Evolutionary conservation across 345 rosid genomes (phyloP).

Genomic region (Citropsis articulata): DNA sequence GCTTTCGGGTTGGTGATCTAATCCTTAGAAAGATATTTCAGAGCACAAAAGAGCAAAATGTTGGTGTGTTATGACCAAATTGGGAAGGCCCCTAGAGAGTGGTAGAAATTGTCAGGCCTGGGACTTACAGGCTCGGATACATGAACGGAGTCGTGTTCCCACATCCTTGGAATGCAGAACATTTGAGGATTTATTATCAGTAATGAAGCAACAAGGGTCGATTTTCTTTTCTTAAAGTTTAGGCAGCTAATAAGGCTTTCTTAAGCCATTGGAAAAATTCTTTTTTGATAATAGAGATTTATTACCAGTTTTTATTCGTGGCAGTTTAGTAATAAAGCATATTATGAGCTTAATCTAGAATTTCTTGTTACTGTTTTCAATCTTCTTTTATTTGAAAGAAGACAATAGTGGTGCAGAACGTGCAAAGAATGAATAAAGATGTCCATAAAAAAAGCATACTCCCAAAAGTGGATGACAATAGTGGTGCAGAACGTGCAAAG

Average conservation of each 20-base stretch:
- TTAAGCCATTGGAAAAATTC: too few relatives aligned
- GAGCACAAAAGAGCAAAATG: not conserved
- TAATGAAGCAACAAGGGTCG: not conserved
- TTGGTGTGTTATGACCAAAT: not conserved
- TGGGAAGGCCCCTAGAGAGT: not conserved
- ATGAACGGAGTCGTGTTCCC: not conserved
- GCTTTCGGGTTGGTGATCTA: too few relatives aligned
- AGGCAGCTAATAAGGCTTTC: too few relatives aligned
- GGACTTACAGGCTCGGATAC: not conserved
- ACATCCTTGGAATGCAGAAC: not conserved
- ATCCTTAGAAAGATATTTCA: not conserved
- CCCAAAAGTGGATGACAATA: too few relatives aligned
- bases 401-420: rapidly evolving
- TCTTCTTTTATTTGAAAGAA: too few relatives aligned
- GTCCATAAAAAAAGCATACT: too few relatives aligned
- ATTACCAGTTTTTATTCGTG: rapidly evolving
- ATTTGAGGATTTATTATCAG: not conserved
- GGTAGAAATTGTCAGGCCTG: not conserved
- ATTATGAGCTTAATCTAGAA: too few relatives aligned
- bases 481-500: too few relatives aligned
- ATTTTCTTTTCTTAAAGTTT: not conserved
- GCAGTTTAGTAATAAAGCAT: too few relatives aligned
- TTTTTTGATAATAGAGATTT: too few relatives aligned
- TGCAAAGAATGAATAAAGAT: too few relatives aligned
- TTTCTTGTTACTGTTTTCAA: too few relatives aligned